phyloP scores from a whole-genome alignment of 768 basidiomycete genomes.

The Mycena kentingensis region DNA sequence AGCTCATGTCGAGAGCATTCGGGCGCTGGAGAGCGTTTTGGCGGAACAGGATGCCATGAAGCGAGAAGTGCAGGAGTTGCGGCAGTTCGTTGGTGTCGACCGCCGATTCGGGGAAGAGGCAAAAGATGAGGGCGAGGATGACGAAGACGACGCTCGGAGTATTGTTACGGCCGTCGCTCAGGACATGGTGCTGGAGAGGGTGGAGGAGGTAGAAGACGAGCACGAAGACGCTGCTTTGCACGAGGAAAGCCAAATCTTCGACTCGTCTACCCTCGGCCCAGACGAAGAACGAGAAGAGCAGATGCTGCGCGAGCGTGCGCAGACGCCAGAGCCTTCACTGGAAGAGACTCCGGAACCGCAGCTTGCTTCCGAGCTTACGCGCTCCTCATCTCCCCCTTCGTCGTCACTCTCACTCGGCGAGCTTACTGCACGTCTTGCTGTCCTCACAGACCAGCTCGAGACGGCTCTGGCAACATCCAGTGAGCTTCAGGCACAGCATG shows the following conservation, averaged over 20 bases:
- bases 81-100: constrained; percentile 52
- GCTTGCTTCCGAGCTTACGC: too few relatives aligned
- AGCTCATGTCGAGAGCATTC: constrained; percentile 77
- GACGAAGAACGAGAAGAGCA: constrained; percentile 31
- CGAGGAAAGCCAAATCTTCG: constrained; percentile 46
- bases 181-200: constrained; percentile 67
- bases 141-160: constrained; percentile 72
- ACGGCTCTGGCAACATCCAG: constrained; percentile 71
- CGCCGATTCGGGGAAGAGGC: constrained; percentile 8
- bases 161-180: constrained; percentile 69
- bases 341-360: neutral
- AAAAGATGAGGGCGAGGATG: constrained; percentile 46
- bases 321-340: constrained; percentile 18
- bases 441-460: constrained; percentile 70
- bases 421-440: constrained; percentile 61
- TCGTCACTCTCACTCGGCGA: constrained; percentile 46
- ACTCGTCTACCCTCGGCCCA: constrained; percentile 65
- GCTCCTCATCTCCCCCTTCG: neutral
- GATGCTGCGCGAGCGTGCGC: constrained; percentile 13
- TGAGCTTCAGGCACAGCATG: constrained; percentile 75
- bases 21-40: constrained; percentile 77
- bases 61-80: constrained; percentile 70
- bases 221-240: constrained; percentile 34
- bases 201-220: constrained; percentile 60
- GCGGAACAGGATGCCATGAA: constrained; percentile 84